Conservation (phyloP, 1,139 yeast species). For the Scheffersomyces segobiensis region DNA sequence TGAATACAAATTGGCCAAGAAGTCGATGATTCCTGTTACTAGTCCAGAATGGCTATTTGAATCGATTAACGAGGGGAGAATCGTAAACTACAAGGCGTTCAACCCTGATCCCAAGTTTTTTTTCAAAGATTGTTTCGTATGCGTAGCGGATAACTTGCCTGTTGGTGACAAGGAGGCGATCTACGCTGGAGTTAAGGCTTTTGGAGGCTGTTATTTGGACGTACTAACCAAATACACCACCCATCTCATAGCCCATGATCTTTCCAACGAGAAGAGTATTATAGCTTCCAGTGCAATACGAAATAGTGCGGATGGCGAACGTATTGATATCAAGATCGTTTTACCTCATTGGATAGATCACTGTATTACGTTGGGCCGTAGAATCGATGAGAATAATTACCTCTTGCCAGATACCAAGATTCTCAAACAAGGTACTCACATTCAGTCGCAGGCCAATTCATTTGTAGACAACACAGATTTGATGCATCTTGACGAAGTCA, state of each 20-base stretch:
- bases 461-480: slow-evolving; percentile 11
- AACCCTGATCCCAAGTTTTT: slow-evolving; percentile 73
- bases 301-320: slow-evolving; percentile 29
- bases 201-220: slow-evolving; percentile 74
- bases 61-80: slow-evolving; percentile 43
- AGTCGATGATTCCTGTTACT: slow-evolving; percentile 68
- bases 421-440: slow-evolving; percentile 7
- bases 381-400: slow-evolving; percentile 56
- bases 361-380: slow-evolving; percentile 55
- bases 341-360: slow-evolving; percentile 77
- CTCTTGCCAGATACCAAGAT: slow-evolving; percentile 35
- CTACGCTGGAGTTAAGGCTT: slow-evolving; percentile 63
- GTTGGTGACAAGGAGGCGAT: slow-evolving; percentile 64
- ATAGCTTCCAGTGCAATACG: slow-evolving; percentile 38
- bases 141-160: slow-evolving; percentile 59
- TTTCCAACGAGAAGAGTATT: slow-evolving; percentile 51
- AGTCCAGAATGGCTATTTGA: slow-evolving; percentile 63
- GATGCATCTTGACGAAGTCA: slow-evolving; percentile 10
- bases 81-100: slow-evolving; percentile 51
- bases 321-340: slow-evolving; percentile 57
- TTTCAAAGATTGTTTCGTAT: slow-evolving; percentile 60
- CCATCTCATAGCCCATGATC: slow-evolving; percentile 65
- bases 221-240: slow-evolving; percentile 72
- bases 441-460: slow-evolving; percentile 12
- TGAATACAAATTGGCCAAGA: slow-evolving; percentile 51